Evolutionary conservation across 352 stramenopile species (phyloP), one percentile per base, ranked within the genome.

Genomic region (Elongisporangium prolatum): DNA sequence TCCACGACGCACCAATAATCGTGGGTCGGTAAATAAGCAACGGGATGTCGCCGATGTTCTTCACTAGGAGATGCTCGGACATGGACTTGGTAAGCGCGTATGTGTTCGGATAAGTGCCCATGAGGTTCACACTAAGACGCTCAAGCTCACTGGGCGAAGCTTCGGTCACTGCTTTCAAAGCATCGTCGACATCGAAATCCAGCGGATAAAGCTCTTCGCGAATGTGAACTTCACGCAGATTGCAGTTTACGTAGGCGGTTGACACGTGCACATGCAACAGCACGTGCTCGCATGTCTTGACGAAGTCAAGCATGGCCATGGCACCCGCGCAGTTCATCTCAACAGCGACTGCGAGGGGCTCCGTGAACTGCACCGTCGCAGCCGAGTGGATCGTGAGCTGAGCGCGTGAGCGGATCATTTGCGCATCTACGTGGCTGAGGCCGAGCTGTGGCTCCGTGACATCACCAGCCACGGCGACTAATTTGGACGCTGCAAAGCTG

Each of bases 11-110:
- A 24, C 85, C 85, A 52, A 96, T 91, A 61, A 96, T 96, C 9
- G 87, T 93, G 8, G 87, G 87, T 0, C 87, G 75, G 51, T 91
- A 89, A 48, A 96, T 83, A 22, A 93, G 71, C 21, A 95, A 58
- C 18, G 86, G 84, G 9, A 93, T 73, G 2, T 37, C n/a, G 1
- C 61, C 59, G 9, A 82, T 57, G 52, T 83, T 68, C 60, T 79
- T 67, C 48, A 82, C 63, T 22, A 93, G 51, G 24, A 95, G 55
- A 37, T 91, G 78, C 68, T 96, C 87, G 47, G 85, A 84, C 78
- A 95, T 94, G 16, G 84, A 91, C 68, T 96, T 95, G 63, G 86
- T 96, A 0, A 96, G 77, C 20, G 84, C 86, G 67, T 95, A 96
- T 48, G 87, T 96, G 67, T 96, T 96, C 7, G 86, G 84, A 70